Conservation (phyloP, 169 alveolate genomes). For the Cryptosporidium andersoni region DNA sequence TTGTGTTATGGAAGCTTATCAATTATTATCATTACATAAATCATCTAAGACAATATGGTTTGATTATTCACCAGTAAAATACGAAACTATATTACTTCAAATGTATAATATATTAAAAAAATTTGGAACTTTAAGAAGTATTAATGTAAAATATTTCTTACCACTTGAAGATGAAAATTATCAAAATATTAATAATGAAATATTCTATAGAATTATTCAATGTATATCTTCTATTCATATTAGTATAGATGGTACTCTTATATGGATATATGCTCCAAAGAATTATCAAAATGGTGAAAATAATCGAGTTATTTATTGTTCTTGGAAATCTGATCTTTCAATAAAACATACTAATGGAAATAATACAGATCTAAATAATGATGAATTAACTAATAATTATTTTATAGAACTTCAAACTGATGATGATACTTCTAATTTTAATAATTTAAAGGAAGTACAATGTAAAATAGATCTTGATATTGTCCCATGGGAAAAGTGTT, state of each 20-base stretch:
- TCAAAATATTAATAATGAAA: constrained; percentile 12
- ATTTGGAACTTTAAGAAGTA: constrained; percentile 37
- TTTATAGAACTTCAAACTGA: not conserved
- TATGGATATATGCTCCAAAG: constrained; percentile 54
- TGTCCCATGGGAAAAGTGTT: constrained; percentile 60
- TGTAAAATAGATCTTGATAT: constrained; percentile 43
- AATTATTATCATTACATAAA: constrained; percentile 4
- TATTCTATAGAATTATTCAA: constrained; percentile 30
- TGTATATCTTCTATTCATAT: constrained; percentile 55
- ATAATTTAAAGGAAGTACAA: constrained; percentile 33
- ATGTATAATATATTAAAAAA: constrained; percentile 56
- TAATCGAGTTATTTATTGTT: constrained; percentile 40
- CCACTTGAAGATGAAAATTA: constrained; percentile 45
- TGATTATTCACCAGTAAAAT: constrained; percentile 59
- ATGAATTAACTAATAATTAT: constrained; percentile 7
- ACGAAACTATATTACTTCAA: constrained; percentile 43
- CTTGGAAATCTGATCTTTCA: constrained; percentile 37
- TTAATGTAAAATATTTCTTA: constrained; percentile 26
- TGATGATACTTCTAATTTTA: not conserved
- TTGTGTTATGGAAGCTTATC: constrained; percentile 30
- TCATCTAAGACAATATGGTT: constrained; percentile 47
- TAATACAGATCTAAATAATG: not conserved
- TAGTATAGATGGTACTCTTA: constrained; percentile 64
- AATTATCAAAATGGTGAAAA: constrained; percentile 10
- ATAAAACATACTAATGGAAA: too few relatives aligned